Evolutionary conservation across 1,284 basidiomycete genomes (phyloP), one percentile per base, ranked within the genome.

Genomic region (Sporisorium reilianum): DNA sequence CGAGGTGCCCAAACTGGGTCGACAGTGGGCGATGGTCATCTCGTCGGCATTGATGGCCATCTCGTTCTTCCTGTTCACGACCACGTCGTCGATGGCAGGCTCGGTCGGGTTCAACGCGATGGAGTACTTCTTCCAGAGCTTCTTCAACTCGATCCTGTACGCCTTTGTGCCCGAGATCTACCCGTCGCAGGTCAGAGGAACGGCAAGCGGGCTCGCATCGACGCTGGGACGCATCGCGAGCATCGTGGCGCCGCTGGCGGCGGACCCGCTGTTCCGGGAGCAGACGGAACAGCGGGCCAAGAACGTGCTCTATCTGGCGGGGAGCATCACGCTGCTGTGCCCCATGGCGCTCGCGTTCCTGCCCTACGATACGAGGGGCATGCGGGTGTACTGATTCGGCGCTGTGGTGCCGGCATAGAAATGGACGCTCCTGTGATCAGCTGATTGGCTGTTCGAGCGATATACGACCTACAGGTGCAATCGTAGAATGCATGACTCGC

Each of bases 181-280:
- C 68, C 85, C 85, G 18, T 83, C 82, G 2, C 75, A 84, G 40
- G 85, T 85, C n/a, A 70, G 86, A 67, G 86, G 85, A 16, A 83
- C 80, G 5, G 86, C 85, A 0, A 77, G 77, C 36, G 85, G 86
- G 7, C 73, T 86, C 34, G 77, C 84, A 1, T 82, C 84, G 1
- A 86, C 85, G 8, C 67, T 86, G 28, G 85, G 85, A 30, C 71
- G 85, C 12, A 55, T 86, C 1, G 79, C 85, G 7, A 78, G 83
- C 55, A 85, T 82, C 41, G 78, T 85, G 6, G 86, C 85, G 0
- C 85, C 86, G 2, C 75, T 86, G 18, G 85, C 85, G 5, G 86
- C 79, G 2, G 81, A 84, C 50, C 71, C 81, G 25, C 82, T 85
- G 55, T 81, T 91, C 91, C 87, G 94, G 94, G 87, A 96, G 14